Percentiles rank a stretch among this genome's conserved stretches.
Evolutionary conservation across 2,329 filamentous ascomycete species (phyloP).

Genomic region (Taxawa tesnikishii): DNA sequence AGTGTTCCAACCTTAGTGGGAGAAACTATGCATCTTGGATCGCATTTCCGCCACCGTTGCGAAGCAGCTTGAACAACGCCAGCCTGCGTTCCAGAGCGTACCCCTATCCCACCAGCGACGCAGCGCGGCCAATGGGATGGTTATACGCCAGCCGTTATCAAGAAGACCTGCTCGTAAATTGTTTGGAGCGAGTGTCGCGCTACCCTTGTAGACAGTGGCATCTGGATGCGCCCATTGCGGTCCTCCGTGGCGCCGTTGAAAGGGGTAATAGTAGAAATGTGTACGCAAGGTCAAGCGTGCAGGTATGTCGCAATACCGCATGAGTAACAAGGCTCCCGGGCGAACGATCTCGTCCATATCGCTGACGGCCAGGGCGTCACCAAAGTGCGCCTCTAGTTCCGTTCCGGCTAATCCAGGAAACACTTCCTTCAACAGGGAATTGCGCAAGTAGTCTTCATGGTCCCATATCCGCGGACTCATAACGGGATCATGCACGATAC

Average conservation of each 20-base stretch:
- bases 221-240: constrained; percentile 46
- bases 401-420: constrained; percentile 35
- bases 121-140: constrained; percentile 5
- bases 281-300: constrained; percentile 3
- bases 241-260: constrained; percentile 11
- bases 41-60: constrained; percentile 42
- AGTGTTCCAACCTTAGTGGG: constrained; percentile 41
- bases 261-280: constrained; percentile 7
- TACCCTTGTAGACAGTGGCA: constrained; percentile 42
- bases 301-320: constrained; percentile 6
- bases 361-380: constrained; percentile 6
- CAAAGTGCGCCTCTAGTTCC: constrained; percentile 24
- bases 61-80: constrained; percentile 54
- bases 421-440: constrained; percentile 30
- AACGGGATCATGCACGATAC: constrained; percentile 5
- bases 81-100: constrained; percentile 38
- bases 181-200: constrained; percentile 39
- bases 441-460: constrained; percentile 7
- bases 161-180: constrained; percentile 40
- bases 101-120: constrained; percentile 26
- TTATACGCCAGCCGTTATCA: constrained; percentile 23
- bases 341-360: constrained; percentile 6
- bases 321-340: constrained; percentile 4
- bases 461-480: constrained; percentile 5
- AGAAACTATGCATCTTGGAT: constrained; percentile 45